A percentile compares a stretch with the other conserved stretches of the same genome.
phyloP scores from a whole-genome alignment of 331 rosid species.

The Malus hybrid region DNA sequence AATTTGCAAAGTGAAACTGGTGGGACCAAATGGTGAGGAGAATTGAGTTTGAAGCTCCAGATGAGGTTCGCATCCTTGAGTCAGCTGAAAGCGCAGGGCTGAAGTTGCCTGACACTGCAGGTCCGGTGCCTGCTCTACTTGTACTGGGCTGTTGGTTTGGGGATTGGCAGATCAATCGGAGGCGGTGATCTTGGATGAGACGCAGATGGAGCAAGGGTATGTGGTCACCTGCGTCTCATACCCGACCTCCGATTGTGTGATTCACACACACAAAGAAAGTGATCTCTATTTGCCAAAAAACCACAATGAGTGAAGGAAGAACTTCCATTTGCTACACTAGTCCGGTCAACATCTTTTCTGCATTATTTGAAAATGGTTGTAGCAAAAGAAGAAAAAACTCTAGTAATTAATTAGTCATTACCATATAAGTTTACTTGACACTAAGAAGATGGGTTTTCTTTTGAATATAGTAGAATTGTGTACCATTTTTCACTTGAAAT shows the following conservation, averaged over 20 bases:
- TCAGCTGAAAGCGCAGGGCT: constrained; percentile 65
- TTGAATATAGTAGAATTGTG: background rate
- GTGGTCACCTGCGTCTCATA: constrained; percentile 54
- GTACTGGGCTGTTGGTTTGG: constrained; percentile 39
- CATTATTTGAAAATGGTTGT: background rate
- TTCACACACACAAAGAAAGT: constrained; percentile 56
- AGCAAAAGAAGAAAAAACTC: background rate
- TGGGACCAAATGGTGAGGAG: constrained; percentile 56
- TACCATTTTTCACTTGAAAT: background rate
- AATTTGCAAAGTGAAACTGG: constrained; percentile 47
- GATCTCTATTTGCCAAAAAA: constrained; percentile 27
- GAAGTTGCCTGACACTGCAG: constrained; percentile 68
- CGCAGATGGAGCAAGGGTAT: constrained; percentile 43
- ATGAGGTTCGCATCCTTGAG: constrained; percentile 54
- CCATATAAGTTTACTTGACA: background rate
- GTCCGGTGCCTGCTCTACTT: constrained; percentile 82
- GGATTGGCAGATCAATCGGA: constrained; percentile 61
- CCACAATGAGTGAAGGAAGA: background rate
- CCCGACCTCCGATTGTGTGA: constrained; percentile 52
- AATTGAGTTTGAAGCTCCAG: constrained; percentile 55
- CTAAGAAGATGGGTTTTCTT: background rate
- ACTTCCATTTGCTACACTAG: background rate
- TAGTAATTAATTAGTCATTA: background rate
- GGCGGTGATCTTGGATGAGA: constrained; percentile 51
- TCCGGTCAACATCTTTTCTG: background rate